Conservation (phyloP, 352 stramenopile species). For the Paralagenidium karlingii region DNA sequence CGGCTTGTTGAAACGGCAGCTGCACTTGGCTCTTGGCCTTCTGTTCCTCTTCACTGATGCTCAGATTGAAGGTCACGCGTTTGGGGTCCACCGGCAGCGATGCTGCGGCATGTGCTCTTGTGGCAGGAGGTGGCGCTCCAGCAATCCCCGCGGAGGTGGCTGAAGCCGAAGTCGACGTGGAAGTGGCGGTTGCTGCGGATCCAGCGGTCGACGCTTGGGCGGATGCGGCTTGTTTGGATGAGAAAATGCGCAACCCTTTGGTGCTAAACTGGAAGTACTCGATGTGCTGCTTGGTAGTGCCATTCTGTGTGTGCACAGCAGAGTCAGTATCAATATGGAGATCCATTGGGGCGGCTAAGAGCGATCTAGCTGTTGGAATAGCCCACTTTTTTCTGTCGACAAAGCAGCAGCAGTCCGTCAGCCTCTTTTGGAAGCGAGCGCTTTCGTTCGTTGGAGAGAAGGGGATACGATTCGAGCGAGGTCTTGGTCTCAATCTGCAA, state of each 20-base stretch:
- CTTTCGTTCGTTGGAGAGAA: slow-evolving; percentile 42
- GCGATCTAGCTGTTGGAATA: neutral
- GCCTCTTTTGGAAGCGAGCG: slow-evolving; percentile 44
- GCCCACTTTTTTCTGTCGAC: slow-evolving; percentile 56
- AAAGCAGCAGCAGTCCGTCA: slow-evolving; percentile 39
- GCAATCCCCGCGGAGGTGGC: neutral
- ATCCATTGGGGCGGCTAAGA: neutral
- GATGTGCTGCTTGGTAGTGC: slow-evolving; percentile 41
- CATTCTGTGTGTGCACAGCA: slow-evolving; percentile 28
- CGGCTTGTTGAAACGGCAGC: slow-evolving; percentile 18
- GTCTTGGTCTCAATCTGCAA: slow-evolving; percentile 37
- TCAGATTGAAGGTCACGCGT: slow-evolving; percentile 64
- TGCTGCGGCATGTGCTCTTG: slow-evolving; percentile 2
- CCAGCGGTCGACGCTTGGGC: neutral
- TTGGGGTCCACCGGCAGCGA: slow-evolving; percentile 30
- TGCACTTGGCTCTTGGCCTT: slow-evolving; percentile 42
- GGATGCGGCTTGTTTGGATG: neutral
- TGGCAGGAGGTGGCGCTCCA: neutral
- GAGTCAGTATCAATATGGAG: slow-evolving; percentile 3
- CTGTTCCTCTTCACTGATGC: slow-evolving; percentile 42
- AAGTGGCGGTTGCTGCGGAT: neutral
- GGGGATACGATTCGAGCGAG: slow-evolving; percentile 36
- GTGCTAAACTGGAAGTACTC: slow-evolving; percentile 38
- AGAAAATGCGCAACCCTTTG: slow-evolving; percentile 13
- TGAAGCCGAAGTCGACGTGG: neutral